Evolutionary conservation across 2,329 filamentous ascomycete genomes (phyloP).

Genomic region (Fusarium sulawesiense): DNA sequence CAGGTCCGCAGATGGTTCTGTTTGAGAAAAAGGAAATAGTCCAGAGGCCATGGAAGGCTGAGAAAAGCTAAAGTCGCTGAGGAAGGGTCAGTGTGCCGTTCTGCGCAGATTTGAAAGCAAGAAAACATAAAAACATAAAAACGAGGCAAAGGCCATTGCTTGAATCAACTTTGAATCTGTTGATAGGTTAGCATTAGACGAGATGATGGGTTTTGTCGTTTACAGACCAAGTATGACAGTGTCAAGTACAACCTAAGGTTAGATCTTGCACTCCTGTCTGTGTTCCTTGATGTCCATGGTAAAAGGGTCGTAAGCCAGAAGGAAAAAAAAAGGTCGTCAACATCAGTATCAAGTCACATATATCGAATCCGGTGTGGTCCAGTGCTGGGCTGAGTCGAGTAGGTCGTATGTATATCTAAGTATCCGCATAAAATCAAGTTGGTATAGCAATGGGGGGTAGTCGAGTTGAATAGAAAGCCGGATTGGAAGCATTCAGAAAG

Average conservation of each 20-base stretch:
- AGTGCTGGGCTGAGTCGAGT: not conserved
- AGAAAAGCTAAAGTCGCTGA: constrained; percentile 68
- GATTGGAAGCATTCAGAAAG: constrained; percentile 24
- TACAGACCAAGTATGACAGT: constrained; percentile 48
- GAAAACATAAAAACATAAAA: constrained; percentile 47
- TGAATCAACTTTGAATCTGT: constrained; percentile 70
- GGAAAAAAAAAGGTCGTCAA: constrained; percentile 5
- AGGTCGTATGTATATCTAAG: constrained; percentile 14
- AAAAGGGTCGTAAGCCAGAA: not conserved
- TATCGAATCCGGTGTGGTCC: constrained; percentile 27
- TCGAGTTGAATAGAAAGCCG: constrained; percentile 12
- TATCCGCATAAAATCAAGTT: constrained; percentile 37
- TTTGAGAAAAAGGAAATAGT: constrained; percentile 69
- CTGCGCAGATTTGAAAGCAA: constrained; percentile 55
- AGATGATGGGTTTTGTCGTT: constrained; percentile 23
- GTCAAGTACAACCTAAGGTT: constrained; percentile 1
- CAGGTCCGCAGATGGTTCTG: constrained; percentile 69
- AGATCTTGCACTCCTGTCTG: constrained; percentile 38
- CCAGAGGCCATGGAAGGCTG: constrained; percentile 64
- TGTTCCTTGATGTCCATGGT: constrained; percentile 26
- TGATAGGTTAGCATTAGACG: constrained; percentile 42
- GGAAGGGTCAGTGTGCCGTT: constrained; percentile 67
- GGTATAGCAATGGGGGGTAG: constrained; percentile 34
- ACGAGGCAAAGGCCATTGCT: constrained; percentile 47
- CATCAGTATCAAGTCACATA: constrained; percentile 28